These are phyloP conservation scores for Chenopodium quinoa DNA, from an alignment of 148 eudicot species.

Conservation along the genomic window DNA sequence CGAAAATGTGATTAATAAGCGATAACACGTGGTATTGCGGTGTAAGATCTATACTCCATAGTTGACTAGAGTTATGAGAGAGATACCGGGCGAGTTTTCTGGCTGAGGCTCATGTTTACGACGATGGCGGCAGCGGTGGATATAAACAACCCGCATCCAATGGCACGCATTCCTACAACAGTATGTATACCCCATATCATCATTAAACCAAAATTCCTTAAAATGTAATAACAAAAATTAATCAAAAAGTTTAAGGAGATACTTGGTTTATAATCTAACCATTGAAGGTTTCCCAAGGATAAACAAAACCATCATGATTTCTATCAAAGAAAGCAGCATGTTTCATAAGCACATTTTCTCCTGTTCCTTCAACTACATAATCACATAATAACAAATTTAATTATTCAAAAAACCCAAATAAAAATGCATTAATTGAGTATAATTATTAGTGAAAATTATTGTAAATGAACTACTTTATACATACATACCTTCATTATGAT, in stretches of 20 bases:
- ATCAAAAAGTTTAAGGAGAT: not conserved
- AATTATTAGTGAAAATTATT: too few relatives aligned
- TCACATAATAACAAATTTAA: too few relatives aligned
- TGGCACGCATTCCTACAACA: slow-evolving; percentile 58
- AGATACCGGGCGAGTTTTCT: slow-evolving; percentile 56
- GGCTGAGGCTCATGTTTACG: slow-evolving; percentile 58
- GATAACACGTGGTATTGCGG: too few relatives aligned
- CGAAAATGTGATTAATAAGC: too few relatives aligned
- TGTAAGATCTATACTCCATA: too few relatives aligned
- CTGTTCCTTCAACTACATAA: slow-evolving; percentile 17
- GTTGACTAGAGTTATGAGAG: not conserved
- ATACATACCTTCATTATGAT: not conserved
- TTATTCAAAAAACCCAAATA: not conserved
- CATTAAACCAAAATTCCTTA: too few relatives aligned
- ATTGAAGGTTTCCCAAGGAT: slow-evolving; percentile 74
- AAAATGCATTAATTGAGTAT: too few relatives aligned
- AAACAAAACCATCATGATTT: slow-evolving; percentile 68
- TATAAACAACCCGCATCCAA: slow-evolving; percentile 49
- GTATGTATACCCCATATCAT: too few relatives aligned
- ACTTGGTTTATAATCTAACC: slow-evolving; percentile 34
- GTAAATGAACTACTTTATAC: not conserved
- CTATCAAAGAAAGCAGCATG: slow-evolving; percentile 75
- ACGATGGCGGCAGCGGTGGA: slow-evolving; percentile 46
- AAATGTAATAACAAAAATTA: too few relatives aligned
- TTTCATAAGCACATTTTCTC: slow-evolving; percentile 49